phyloP scores from a whole-genome alignment of 2,329 filamentous ascomycete species.

The Talaromyces sp. region DNA sequence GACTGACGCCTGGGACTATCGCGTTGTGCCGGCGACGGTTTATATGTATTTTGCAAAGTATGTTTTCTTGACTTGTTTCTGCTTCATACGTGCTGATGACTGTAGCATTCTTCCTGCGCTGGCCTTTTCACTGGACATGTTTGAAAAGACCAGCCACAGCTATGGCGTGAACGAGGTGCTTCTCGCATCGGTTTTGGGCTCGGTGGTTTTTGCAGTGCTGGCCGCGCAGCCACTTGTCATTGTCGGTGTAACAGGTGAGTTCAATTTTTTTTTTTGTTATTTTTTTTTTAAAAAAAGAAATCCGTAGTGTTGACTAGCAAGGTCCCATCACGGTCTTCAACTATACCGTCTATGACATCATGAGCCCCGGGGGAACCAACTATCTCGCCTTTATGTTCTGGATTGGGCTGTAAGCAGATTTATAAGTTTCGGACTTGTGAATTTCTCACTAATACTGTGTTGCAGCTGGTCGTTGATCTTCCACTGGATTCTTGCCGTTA shows the following conservation, averaged over 20 bases:
- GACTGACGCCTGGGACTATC: slow-evolving; percentile 84
- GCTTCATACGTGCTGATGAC: background rate
- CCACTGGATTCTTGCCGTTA: slow-evolving; percentile 76
- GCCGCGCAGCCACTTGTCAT: slow-evolving; percentile 84
- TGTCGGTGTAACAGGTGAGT: slow-evolving; percentile 72
- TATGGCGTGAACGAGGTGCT: slow-evolving; percentile 90
- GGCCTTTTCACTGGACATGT: slow-evolving; percentile 91
- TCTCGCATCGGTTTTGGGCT: slow-evolving; percentile 75
- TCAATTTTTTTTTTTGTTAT: background rate
- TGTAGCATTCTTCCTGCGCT: slow-evolving; percentile 75
- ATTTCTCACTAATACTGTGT: background rate
- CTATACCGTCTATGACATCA: slow-evolving; percentile 89
- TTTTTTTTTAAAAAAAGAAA: background rate
- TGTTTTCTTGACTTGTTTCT: slow-evolving; percentile 18
- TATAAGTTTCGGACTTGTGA: background rate
- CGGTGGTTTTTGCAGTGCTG: slow-evolving; percentile 73
- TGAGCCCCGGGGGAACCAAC: slow-evolving; percentile 68
- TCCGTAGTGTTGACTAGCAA: slow-evolving; percentile 19
- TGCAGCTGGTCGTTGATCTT: slow-evolving; percentile 73
- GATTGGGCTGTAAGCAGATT: slow-evolving; percentile 62
- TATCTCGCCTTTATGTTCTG: slow-evolving; percentile 90
- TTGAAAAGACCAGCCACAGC: slow-evolving; percentile 75
- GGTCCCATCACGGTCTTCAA: slow-evolving; percentile 92
- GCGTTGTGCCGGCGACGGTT: slow-evolving; percentile 77
- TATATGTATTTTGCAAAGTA: slow-evolving; percentile 97